These are phyloP conservation scores for Notholithocarpus densiflorus DNA, from an alignment of 306 rosid species.

Conservation along the genomic window DNA sequence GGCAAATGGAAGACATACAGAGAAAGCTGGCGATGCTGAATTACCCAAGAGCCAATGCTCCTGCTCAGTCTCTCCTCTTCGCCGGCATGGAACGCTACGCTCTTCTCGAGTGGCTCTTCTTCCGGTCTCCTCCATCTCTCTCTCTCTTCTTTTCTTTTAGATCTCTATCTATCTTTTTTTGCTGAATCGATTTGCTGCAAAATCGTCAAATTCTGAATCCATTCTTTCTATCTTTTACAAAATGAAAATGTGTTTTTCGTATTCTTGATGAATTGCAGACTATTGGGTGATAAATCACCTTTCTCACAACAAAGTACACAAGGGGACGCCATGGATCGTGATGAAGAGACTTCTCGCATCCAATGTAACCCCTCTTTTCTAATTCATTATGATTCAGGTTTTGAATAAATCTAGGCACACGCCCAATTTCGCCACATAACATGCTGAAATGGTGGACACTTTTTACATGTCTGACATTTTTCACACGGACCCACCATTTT, in stretches of 20 bases:
- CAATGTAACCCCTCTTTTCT: conserved; percentile 48
- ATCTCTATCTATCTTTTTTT: neutral
- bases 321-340: conserved; percentile 77
- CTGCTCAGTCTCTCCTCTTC: conserved; percentile 88
- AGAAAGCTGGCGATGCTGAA: conserved; percentile 65
- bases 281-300: conserved; percentile 87
- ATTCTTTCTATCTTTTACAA: neutral
- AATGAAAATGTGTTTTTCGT: neutral
- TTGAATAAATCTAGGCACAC: too few relatives aligned
- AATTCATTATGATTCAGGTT: neutral
- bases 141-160: neutral
- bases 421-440: too few relatives aligned
- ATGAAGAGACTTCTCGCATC: conserved; percentile 87
- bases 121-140: conserved; percentile 38
- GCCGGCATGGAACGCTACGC: conserved; percentile 99
- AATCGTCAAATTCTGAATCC: neutral
- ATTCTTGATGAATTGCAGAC: conserved; percentile 31
- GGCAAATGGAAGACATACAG: conserved; percentile 94
- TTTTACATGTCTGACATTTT: too few relatives aligned
- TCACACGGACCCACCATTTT: too few relatives aligned
- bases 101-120: conserved; percentile 96
- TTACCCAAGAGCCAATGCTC: conserved; percentile 85
- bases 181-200: neutral
- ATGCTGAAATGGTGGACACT: too few relatives aligned
- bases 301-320: conserved; percentile 80